Conservation (phyloP, 352 stramenopile genomes). For the Aphanomyces cochlioides region DNA sequence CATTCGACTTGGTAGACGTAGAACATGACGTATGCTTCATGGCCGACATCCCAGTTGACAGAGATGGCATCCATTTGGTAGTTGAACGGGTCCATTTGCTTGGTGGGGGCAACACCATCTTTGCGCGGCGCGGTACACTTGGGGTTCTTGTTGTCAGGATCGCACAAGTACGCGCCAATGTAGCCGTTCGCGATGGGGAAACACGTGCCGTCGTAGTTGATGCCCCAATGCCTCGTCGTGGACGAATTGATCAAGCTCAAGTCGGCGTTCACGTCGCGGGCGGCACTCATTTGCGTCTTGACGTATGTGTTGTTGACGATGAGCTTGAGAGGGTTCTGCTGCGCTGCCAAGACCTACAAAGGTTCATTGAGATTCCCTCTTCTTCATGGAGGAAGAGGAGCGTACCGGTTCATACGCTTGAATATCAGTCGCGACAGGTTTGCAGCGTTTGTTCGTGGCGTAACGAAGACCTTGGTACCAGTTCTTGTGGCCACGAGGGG, state of each 20-base stretch:
- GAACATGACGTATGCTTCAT: conserved; percentile 54
- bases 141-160: conserved; percentile 39
- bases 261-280: conserved; percentile 45
- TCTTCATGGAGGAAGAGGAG: not conserved
- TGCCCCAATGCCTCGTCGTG: conserved; percentile 35
- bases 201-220: conserved; percentile 39
- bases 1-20: conserved; percentile 68
- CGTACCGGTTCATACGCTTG: conserved; percentile 37
- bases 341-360: not conserved
- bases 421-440: conserved; percentile 26
- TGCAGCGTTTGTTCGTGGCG: conserved; percentile 44
- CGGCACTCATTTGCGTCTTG: conserved; percentile 40
- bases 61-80: conserved; percentile 80
- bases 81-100: conserved; percentile 60
- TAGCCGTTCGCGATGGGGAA: conserved; percentile 37
- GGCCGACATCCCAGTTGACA: conserved; percentile 60
- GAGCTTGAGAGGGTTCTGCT: conserved; percentile 13
- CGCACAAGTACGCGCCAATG: conserved; percentile 37
- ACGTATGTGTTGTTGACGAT: conserved; percentile 46
- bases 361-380: not conserved
- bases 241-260: conserved; percentile 39
- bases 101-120: conserved; percentile 38
- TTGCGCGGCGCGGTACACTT: conserved; percentile 46
- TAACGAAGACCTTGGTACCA: conserved; percentile 64
- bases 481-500: conserved; percentile 37